These are phyloP conservation scores for Cladosporium sp. DNA, from an alignment of 2,329 filamentous ascomycete species.

Conservation along the genomic window DNA sequence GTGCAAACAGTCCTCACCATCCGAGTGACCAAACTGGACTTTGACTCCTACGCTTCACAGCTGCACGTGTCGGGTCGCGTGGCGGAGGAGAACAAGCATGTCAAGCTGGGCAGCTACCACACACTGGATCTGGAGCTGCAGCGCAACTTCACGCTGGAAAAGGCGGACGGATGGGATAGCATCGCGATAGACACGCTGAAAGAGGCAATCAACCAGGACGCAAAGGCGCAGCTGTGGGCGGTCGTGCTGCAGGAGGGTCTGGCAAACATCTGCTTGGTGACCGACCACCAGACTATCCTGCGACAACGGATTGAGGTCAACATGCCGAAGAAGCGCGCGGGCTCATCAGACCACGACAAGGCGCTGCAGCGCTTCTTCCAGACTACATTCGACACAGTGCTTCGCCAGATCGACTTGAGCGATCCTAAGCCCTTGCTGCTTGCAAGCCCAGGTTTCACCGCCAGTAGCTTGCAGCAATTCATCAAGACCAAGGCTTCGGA, in stretches of 20 bases:
- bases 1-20: conserved; percentile 66
- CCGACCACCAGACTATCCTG: conserved; percentile 74
- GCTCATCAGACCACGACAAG: conserved; percentile 64
- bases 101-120: conserved; percentile 67
- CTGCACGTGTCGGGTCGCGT: conserved; percentile 69
- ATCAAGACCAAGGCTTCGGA: conserved; percentile 62
- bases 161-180: conserved; percentile 84
- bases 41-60: conserved; percentile 66
- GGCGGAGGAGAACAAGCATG: conserved; percentile 65
- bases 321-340: conserved; percentile 67
- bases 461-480: conserved; percentile 75
- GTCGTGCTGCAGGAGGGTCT: conserved; percentile 91
- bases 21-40: conserved; percentile 65
- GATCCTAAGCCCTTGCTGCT: conserved; percentile 73
- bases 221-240: conserved; percentile 79
- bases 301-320: conserved; percentile 68
- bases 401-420: conserved; percentile 74
- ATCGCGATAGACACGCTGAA: conserved; percentile 75
- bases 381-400: conserved; percentile 71
- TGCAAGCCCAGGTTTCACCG: conserved; percentile 86
- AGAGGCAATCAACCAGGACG: conserved; percentile 76
- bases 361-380: conserved; percentile 67
- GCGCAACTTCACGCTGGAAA: conserved; percentile 84
- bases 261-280: conserved; percentile 81
- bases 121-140: conserved; percentile 83